Conservation (phyloP, 345 rosid genomes). For the Gynandropsis gynandra region DNA sequence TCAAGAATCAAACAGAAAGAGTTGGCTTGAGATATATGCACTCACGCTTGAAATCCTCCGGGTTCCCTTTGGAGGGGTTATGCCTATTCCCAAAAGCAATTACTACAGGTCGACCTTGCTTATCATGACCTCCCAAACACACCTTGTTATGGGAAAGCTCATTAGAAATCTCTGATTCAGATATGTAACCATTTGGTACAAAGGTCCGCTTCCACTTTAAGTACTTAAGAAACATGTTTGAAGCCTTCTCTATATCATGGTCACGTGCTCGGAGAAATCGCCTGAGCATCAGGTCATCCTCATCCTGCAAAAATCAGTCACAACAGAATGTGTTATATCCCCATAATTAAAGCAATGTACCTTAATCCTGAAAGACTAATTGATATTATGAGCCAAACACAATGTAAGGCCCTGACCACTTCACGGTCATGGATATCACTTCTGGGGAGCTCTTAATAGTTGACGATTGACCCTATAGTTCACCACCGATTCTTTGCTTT, state of each 20-base stretch:
- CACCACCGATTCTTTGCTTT: too few species aligned
- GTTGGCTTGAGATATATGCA: not conserved
- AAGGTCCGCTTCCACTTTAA: constrained; percentile 55
- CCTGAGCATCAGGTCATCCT: constrained; percentile 68
- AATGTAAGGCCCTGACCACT: too few species aligned
- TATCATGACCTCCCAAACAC: constrained; percentile 73
- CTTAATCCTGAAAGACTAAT: too few species aligned
- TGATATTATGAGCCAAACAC: too few species aligned
- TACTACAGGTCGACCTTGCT: constrained; percentile 57
- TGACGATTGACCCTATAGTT: too few species aligned
- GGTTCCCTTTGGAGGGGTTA: constrained; percentile 49
- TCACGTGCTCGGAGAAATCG: constrained; percentile 88
- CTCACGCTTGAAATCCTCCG: constrained; percentile 80
- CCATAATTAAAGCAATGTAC: too few species aligned
- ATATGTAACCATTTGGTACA: constrained; percentile 52
- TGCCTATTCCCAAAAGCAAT: constrained; percentile 55
- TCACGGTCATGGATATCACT: too few species aligned
- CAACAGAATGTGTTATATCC: too few species aligned
- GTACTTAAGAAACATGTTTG: constrained; percentile 57
- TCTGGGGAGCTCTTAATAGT: too few species aligned
- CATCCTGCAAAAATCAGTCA: constrained; percentile 38
- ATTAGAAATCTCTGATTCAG: constrained; percentile 45
- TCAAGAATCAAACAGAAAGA: too few species aligned
- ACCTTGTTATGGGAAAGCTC: constrained; percentile 61
- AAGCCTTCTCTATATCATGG: constrained; percentile 79